Percentiles rank a stretch among this genome's conserved stretches.
These are phyloP conservation scores for Rubia occidens DNA, from an alignment of 305 asterid species.

Conservation along the genomic window DNA sequence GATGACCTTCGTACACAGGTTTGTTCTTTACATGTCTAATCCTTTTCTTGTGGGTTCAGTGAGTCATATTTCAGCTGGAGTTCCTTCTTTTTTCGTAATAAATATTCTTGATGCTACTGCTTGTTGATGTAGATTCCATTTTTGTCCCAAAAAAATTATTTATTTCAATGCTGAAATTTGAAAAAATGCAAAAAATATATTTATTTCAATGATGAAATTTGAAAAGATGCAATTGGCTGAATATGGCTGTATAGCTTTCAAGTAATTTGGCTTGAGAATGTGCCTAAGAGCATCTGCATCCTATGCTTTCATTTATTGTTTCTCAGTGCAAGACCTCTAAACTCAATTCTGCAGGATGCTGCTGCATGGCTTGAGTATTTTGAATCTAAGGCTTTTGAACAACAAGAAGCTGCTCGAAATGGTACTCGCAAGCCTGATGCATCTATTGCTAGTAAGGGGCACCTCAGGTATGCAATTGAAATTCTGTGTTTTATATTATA, in stretches of 20 bases:
- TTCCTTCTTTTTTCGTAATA: background rate
- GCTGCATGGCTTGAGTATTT: conserved; percentile 99
- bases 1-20: conserved; percentile 99
- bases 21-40: conserved; percentile 4
- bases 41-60: background rate
- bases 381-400: conserved; percentile 96
- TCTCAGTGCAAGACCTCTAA: conserved; percentile 17
- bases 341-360: conserved; percentile 62
- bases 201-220: no score
- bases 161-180: conserved; percentile 2
- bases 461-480: conserved; percentile 54
- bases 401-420: conserved; percentile 97
- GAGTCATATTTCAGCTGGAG: background rate
- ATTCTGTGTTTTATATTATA: background rate
- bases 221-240: no score
- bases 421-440: conserved; percentile 96
- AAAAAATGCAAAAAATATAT: no score
- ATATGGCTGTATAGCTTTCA: no score
- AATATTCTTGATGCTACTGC: background rate
- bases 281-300: no score
- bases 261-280: no score
- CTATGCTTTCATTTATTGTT: conserved; percentile 10
- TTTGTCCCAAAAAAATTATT: background rate
- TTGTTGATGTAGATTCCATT: background rate
- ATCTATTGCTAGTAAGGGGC: conserved; percentile 98